Base-by-base conservation (phyloP, 257 asterid species). In the Nicotiana sylvestris region DNA sequence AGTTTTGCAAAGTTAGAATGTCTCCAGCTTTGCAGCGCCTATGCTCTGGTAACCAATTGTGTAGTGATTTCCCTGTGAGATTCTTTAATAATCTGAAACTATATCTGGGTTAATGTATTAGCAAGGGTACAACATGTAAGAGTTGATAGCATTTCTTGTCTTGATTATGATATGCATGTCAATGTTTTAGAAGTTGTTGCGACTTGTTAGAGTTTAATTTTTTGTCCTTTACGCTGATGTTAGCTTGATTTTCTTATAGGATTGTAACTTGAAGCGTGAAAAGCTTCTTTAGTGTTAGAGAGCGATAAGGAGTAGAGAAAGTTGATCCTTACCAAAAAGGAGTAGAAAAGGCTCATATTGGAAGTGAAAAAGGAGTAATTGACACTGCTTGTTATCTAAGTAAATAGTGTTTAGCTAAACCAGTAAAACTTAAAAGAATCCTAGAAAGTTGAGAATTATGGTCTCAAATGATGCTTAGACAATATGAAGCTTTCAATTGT, bases 21-120 rank as follows among this genome's bases (percentile, higher is more conserved):
- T 74, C 62, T 74, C 80, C 80, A 49, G 80, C 61, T 74, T 74
- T 49, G 80, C 29, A 15, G 62, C 30, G 43, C 80, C 80, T 49
- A 49, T 49, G 4, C 1, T 74, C 61, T 27, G 80, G 27, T 32
- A 74, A 49, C 43, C 62, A 27, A 3, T 74, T 74, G 25, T 74
- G 61, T 49, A 12, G 43, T 74, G 62, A 58, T 53, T 74, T 74
- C 35, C 2, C 15, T 49, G 62, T 27, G 39, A 49, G 39, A 49
- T 49, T 49, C 62, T 74, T 7, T 49, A 15, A 13, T 49, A 49
- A 13, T 49, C 58, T 53, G 4, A 53, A 53, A 33, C 37, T 33
- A 33, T 33, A 33, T 33, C 37, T 33, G 37, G 37, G 37, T 33
- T 33, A 33, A 33, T 33, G 37, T 33, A 33, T 33, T 33, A 33